Evolutionary conservation across 2,329 filamentous ascomycete genomes (phyloP), one percentile per base, ranked within the genome.

Genomic region (Chrysosphaeria jannelii): DNA sequence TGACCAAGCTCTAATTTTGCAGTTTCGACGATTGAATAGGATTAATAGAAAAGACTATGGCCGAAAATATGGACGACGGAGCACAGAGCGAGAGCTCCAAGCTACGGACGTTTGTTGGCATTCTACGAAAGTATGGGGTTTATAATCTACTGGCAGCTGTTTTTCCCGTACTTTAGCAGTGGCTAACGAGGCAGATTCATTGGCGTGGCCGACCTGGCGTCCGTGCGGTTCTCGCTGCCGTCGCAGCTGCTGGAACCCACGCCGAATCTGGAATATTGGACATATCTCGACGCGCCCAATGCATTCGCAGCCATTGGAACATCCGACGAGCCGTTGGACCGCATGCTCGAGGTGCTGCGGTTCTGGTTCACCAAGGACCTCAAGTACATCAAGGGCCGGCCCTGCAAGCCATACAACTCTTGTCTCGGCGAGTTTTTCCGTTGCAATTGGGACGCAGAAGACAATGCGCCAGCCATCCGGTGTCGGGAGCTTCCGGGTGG

Each of bases 311-410:
- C 58, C 21, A 69, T 69, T 36, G 85, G 81, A 36, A 81, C 81
- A 36, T 85, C 81, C 10, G 72, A 93, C 35, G 76, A 93, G 35
- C 61, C 71, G 8, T 51, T 93, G 26, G 81, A 85, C 35, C 76
- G 85, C 34, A 91, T 91, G 74, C 59, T 97, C 24, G 79, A 81
- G 38, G 76, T 89, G 14, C 47, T 93, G 35, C 67, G 79, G 29
- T 97, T 93, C 47, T 97, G 85, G 85, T 89, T 93, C 38, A 93
- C 85, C 31, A 97, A 97, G 45, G 85, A 97, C 44, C 44, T 97
- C 44, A 97, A 97, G 60, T 97, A 93, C 39, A 75, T 88, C 42
- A 93, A 93, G 50, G 81, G 81, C 29, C 89, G 79, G 50, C 85
- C 85, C 20, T 93, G 81, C 63, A 97, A 97, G 47, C 85, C 85